Conservation (phyloP, 768 basidiomycete genomes). For the Mycena epipterygia region DNA sequence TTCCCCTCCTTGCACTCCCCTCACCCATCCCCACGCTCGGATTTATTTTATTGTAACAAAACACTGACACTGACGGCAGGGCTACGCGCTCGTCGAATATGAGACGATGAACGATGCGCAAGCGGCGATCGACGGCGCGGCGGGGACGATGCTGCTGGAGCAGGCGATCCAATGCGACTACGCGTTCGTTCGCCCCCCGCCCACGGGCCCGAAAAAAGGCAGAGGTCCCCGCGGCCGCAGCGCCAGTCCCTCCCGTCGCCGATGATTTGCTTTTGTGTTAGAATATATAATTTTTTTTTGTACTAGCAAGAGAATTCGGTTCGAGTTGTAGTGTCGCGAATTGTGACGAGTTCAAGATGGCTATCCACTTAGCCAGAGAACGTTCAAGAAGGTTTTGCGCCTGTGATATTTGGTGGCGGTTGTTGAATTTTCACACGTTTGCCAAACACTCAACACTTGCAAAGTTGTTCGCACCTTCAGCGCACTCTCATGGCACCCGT, state of each 20-base stretch:
- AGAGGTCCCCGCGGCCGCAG: slow-evolving; percentile 80
- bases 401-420: no score
- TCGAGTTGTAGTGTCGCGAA: no score
- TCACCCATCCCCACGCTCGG: no score
- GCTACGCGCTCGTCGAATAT: slow-evolving; percentile 98
- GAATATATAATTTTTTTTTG: slow-evolving; percentile 36
- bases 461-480: no score
- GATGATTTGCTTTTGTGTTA: slow-evolving; percentile 49
- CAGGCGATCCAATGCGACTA: slow-evolving; percentile 92
- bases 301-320: no score
- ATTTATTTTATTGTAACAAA: no score
- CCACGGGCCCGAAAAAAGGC: slow-evolving; percentile 85
- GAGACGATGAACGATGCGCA: slow-evolving; percentile 96
- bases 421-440: slow-evolving; percentile 17
- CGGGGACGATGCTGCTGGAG: slow-evolving; percentile 86
- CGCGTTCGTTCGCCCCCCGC: slow-evolving; percentile 91
- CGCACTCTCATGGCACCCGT: slow-evolving; percentile 47
- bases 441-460: neutral
- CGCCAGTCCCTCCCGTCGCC: slow-evolving; percentile 82
- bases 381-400: no score
- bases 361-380: no score
- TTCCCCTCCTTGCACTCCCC: slow-evolving; percentile 11
- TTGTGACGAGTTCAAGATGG: no score
- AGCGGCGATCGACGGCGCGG: slow-evolving; percentile 91
- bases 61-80: slow-evolving; percentile 77